These are phyloP conservation scores for Jatropha multifida DNA, from an alignment of 441 rosid species.

Conservation along the genomic window DNA sequence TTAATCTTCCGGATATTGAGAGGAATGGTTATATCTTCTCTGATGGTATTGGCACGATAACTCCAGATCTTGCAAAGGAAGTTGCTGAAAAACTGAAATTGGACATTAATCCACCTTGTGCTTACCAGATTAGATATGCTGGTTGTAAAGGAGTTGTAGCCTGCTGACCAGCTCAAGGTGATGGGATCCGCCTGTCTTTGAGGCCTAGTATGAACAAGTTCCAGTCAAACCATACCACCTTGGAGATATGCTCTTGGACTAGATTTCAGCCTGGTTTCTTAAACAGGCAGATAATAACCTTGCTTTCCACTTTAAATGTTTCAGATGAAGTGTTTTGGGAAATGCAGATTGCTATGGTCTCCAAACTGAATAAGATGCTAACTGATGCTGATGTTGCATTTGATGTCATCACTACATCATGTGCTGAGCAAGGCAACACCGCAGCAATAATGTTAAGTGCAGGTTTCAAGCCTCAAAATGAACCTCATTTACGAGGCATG, in stretches of 20 bases:
- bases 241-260: conserved; percentile 96
- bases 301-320: conserved; percentile 66
- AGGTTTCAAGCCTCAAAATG: conserved; percentile 73
- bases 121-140: conserved; percentile 92
- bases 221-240: conserved; percentile 53
- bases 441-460: conserved; percentile 95
- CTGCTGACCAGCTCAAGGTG: conserved; percentile 73
- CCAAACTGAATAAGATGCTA: conserved; percentile 63
- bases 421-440: conserved; percentile 73
- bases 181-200: conserved; percentile 60
- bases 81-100: conserved; percentile 70
- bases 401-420: conserved; percentile 79
- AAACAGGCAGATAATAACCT: conserved; percentile 81
- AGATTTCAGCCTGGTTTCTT: conserved; percentile 94
- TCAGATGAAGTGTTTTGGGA: conserved; percentile 70
- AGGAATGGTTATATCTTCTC: conserved; percentile 69
- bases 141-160: conserved; percentile 97
- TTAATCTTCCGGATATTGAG: conserved; percentile 57
- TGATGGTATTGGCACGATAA: conserved; percentile 85
- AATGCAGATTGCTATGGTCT: conserved; percentile 74
- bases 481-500: conserved; percentile 91
- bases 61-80: conserved; percentile 79
- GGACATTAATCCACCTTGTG: conserved; percentile 58
- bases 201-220: conserved; percentile 83
- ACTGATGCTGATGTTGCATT: conserved; percentile 73